Evolutionary conservation across 1,139 yeast species (phyloP).

Genomic region (Suhomyces atakaporum): DNA sequence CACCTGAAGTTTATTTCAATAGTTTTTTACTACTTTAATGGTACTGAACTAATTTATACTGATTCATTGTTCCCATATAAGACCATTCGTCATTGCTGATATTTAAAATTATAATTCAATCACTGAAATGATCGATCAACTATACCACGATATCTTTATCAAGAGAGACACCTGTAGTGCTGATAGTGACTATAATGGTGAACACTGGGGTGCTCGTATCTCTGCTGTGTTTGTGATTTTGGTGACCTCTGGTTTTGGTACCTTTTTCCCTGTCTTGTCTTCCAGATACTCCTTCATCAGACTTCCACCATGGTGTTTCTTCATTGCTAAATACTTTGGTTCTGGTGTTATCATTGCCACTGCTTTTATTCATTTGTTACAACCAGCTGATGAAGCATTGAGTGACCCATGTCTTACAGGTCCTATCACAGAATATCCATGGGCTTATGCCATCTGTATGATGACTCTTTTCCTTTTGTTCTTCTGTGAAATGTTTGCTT

Average conservation of each 20-base stretch:
- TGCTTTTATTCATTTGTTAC: slow-evolving; percentile 79
- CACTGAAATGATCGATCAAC: slow-evolving; percentile 7
- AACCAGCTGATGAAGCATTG: slow-evolving; percentile 69
- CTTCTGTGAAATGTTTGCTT: slow-evolving; percentile 57
- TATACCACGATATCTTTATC: slow-evolving; percentile 9
- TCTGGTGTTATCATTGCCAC: slow-evolving; percentile 93
- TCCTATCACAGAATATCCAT: slow-evolving; percentile 56
- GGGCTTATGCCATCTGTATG: slow-evolving; percentile 66
- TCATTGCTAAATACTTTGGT: slow-evolving; percentile 81
- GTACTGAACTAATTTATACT: background rate
- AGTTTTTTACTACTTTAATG: background rate
- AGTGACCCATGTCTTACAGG: slow-evolving; percentile 56
- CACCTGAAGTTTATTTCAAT: background rate
- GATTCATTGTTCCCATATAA: no score
- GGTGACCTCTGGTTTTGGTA: slow-evolving; percentile 56
- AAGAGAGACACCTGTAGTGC: slow-evolving; percentile 38
- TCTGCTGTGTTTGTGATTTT: slow-evolving; percentile 72
- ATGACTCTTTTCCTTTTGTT: slow-evolving; percentile 54
- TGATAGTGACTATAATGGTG: slow-evolving; percentile 42
- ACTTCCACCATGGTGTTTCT: slow-evolving; percentile 63
- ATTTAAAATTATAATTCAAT: no score
- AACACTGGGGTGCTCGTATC: slow-evolving; percentile 62
- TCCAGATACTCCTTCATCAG: slow-evolving; percentile 54
- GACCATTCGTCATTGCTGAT: no score
- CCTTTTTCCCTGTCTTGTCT: slow-evolving; percentile 61